These are phyloP conservation scores for Podila horticola DNA, from an alignment of 192 early-diverging fungal genomes.

Conservation along the genomic window DNA sequence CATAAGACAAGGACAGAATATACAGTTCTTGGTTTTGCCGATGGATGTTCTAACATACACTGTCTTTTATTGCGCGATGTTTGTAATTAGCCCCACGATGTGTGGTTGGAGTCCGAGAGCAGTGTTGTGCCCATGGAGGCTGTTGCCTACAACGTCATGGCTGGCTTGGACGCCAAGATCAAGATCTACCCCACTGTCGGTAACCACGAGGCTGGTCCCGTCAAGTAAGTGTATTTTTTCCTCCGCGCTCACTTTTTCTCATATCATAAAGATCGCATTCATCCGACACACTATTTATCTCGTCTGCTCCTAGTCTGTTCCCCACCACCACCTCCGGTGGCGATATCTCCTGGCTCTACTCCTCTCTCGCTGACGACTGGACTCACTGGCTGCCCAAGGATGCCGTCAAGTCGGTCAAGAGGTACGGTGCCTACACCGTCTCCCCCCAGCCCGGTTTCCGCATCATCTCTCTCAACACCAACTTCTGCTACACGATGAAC, in stretches of 20 bases:
- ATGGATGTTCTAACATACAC: constrained; percentile 35
- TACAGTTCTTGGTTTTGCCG: constrained; percentile 28
- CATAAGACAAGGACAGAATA: too few relatives aligned
- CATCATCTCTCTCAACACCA: constrained; percentile 65
- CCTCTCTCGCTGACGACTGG: constrained; percentile 54
- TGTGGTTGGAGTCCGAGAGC: constrained; percentile 53
- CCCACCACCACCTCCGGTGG: constrained; percentile 32
- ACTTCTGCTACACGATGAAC: constrained; percentile 67
- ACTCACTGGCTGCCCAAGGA: constrained; percentile 54
- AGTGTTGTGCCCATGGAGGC: constrained; percentile 40
- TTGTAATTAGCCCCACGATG: constrained; percentile 66
- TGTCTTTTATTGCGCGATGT: constrained; percentile 47
- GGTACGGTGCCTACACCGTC: constrained; percentile 57
- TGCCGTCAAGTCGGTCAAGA: constrained; percentile 39
- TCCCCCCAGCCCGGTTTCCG: constrained; percentile 55
- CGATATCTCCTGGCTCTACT: constrained; percentile 57
- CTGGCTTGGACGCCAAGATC: constrained; percentile 27
- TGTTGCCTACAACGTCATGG: constrained; percentile 43
- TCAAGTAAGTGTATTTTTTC: constrained; percentile 13
- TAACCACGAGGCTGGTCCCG: constrained; percentile 64
- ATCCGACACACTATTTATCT: too few relatives aligned
- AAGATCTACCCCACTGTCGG: constrained; percentile 63
- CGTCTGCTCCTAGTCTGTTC: constrained; percentile 10
- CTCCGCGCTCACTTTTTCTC: not conserved
- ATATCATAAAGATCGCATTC: not conserved